These are phyloP conservation scores for Paraglomus occultum DNA, from an alignment of 192 early-diverging fungal genomes.

Conservation along the genomic window DNA sequence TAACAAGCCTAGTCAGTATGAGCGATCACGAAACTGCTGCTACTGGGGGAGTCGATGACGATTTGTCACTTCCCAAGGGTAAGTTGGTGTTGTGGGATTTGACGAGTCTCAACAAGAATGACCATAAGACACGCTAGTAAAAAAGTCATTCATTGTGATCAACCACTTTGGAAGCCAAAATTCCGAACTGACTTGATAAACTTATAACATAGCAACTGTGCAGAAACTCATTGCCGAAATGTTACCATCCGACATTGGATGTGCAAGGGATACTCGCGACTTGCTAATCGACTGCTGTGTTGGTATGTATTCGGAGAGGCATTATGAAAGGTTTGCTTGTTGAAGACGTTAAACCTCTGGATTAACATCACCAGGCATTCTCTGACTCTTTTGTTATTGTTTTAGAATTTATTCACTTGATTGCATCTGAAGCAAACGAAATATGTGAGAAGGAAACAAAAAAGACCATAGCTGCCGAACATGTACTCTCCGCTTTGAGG, in stretches of 20 bases:
- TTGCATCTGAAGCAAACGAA: slow-evolving; percentile 94
- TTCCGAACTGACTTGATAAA: too few species aligned
- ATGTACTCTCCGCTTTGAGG: slow-evolving; percentile 85
- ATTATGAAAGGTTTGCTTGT: slow-evolving; percentile 1
- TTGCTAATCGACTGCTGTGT: slow-evolving; percentile 95
- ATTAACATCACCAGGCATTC: not conserved
- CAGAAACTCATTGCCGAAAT: slow-evolving; percentile 95
- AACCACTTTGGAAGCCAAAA: too few species aligned
- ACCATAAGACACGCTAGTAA: too few species aligned
- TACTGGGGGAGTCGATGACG: slow-evolving; percentile 61
- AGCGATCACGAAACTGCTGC: slow-evolving; percentile 57
- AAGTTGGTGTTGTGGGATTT: not conserved
- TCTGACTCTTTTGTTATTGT: slow-evolving; percentile 17
- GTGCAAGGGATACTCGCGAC: slow-evolving; percentile 96
- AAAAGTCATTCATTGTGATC: too few species aligned
- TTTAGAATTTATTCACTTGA: slow-evolving; percentile 92
- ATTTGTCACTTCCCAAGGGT: slow-evolving; percentile 88
- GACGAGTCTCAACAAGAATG: not conserved
- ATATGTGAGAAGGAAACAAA: slow-evolving; percentile 94
- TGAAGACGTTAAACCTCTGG: not conserved
- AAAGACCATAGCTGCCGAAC: slow-evolving; percentile 97
- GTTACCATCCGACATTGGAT: slow-evolving; percentile 86
- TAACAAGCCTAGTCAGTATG: slow-evolving; percentile 36
- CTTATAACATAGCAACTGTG: slow-evolving; percentile 68
- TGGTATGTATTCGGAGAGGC: slow-evolving; percentile 57